Evolutionary conservation across 257 asterid species (phyloP).

Genomic region (Pogostemon cablin): DNA sequence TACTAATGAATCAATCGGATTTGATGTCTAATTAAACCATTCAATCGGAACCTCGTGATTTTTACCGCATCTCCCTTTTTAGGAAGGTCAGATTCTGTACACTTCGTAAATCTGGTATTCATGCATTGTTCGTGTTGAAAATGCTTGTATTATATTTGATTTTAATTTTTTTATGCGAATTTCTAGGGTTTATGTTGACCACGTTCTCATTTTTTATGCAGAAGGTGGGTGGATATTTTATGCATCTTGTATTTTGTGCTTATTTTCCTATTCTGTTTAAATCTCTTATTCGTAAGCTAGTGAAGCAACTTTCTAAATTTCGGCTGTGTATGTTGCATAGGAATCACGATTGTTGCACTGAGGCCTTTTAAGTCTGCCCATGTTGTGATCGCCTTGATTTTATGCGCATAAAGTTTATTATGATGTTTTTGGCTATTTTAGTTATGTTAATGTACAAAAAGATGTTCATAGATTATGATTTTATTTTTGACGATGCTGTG

Average conservation of each 20-base stretch:
- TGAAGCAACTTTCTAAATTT: slow-evolving; percentile 7
- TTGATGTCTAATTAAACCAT: slow-evolving; percentile 28
- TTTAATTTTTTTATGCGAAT: slow-evolving; percentile 3
- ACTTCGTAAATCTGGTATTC: neutral
- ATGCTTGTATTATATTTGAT: slow-evolving; percentile 20
- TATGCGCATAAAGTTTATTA: slow-evolving; percentile 4
- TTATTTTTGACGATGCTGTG: neutral
- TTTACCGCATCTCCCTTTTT: neutral
- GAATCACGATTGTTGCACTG: neutral
- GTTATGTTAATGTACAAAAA: neutral
- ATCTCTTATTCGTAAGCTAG: neutral
- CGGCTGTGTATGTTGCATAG: slow-evolving; percentile 9
- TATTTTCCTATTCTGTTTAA: neutral
- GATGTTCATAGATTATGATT: neutral
- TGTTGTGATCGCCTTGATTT: neutral
- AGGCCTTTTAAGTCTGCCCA: slow-evolving; percentile 11
- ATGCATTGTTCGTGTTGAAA: slow-evolving; percentile 25
- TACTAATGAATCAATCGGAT: slow-evolving; percentile 4
- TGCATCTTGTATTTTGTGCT: neutral
- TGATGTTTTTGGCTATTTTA: neutral
- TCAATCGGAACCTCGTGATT: slow-evolving; percentile 21
- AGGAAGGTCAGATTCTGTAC: slow-evolving; percentile 31
- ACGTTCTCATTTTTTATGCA: neutral
- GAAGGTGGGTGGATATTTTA: neutral
- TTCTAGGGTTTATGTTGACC: slow-evolving; percentile 41